phyloP scores from a whole-genome alignment of 768 basidiomycete species.

The Tulasnella calospora region DNA sequence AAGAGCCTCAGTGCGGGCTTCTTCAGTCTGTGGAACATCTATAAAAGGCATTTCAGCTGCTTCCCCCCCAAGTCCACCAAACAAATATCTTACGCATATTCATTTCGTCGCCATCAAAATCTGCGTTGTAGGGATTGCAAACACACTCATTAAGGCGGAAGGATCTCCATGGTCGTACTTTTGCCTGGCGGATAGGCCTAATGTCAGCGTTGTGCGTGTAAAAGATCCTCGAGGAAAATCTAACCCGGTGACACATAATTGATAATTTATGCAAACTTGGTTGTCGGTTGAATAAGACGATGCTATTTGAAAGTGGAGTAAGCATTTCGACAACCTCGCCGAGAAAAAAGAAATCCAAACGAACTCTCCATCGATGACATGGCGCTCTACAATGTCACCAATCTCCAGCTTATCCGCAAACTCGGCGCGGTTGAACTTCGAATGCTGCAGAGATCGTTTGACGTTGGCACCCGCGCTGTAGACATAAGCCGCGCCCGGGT shows the following conservation, averaged over 20 bases:
- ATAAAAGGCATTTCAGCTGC: not conserved
- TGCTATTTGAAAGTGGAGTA: conserved; percentile 35
- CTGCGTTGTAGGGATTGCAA: conserved; percentile 97
- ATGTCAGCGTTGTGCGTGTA: not conserved
- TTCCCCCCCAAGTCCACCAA: not conserved
- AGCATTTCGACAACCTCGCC: not conserved
- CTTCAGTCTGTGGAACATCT: conserved; percentile 99
- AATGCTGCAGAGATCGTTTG: conserved; percentile 89
- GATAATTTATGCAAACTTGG: conserved; percentile 98
- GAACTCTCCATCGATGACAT: conserved; percentile 86
- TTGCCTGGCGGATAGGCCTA: conserved; percentile 43
- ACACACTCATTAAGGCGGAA: conserved; percentile 99
- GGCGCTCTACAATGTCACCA: conserved; percentile 92
- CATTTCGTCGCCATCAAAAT: conserved; percentile 99
- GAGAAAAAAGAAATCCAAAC: conserved; percentile 28
- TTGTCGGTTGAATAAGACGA: conserved; percentile 97
- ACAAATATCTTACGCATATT: conserved; percentile 70
- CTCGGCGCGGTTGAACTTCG: conserved; percentile 56
- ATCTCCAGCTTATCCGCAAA: conserved; percentile 77
- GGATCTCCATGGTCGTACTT: conserved; percentile 94
- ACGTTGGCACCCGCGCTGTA: conserved; percentile 66
- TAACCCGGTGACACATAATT: conserved; percentile 95
- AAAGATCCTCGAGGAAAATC: conserved; percentile 29
- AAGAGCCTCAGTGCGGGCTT: conserved; percentile 92
- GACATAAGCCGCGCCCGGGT: conserved; percentile 95